Evolutionary conservation across 768 basidiomycete genomes (phyloP).

Genomic region (Pleurotus citrinopileatus): DNA sequence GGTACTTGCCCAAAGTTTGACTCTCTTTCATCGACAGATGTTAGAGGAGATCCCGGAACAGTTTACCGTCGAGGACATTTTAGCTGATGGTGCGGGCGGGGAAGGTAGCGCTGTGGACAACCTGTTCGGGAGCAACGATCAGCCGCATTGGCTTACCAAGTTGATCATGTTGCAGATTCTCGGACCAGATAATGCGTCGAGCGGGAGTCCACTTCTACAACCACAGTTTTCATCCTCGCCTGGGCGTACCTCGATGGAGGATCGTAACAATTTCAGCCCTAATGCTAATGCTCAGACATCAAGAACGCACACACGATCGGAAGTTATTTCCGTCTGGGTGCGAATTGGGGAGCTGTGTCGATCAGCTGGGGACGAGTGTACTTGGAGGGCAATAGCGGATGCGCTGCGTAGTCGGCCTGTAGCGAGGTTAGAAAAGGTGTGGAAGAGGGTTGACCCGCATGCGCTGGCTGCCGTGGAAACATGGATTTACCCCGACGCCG

Average conservation of each 20-base stretch:
- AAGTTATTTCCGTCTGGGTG: constrained; percentile 71
- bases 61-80: constrained; percentile 43
- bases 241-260: constrained; percentile 32
- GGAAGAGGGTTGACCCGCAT: constrained; percentile 69
- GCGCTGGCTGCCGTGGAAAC: constrained; percentile 58
- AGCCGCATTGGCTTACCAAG: constrained; percentile 81
- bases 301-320: constrained; percentile 69
- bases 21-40: constrained; percentile 54
- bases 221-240: constrained; percentile 18
- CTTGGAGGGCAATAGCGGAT: constrained; percentile 71
- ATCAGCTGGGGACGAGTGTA: constrained; percentile 71
- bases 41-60: constrained; percentile 52
- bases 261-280: neutral
- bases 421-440: constrained; percentile 74
- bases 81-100: constrained; percentile 26
- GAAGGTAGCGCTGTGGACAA: constrained; percentile 24
- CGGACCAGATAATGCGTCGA: constrained; percentile 47
- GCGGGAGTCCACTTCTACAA: constrained; percentile 13
- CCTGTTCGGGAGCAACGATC: constrained; percentile 67
- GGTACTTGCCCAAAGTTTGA: constrained; percentile 61
- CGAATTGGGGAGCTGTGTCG: constrained; percentile 72
- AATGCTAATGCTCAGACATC: constrained; percentile 34
- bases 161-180: constrained; percentile 70
- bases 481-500: constrained; percentile 54
- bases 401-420: constrained; percentile 74